Percentiles rank a stretch among this genome's conserved stretches.
phyloP scores from a whole-genome alignment of 495 filamentous ascomycete species.

The Pyrenopolyporus hunteri region DNA sequence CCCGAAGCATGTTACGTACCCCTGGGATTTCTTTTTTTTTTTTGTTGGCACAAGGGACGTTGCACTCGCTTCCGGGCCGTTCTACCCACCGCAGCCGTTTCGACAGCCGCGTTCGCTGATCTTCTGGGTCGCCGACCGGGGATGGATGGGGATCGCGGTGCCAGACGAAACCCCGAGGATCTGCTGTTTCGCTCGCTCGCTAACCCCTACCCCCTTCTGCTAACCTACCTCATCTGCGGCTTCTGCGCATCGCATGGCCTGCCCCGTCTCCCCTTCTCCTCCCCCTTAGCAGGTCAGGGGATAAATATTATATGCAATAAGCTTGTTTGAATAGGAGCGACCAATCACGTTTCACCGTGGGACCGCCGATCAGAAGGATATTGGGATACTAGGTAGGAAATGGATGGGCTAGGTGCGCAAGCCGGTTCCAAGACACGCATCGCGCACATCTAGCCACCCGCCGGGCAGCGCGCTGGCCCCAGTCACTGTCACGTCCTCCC shows the following conservation, averaged over 20 bases:
- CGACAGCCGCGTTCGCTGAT: conserved; percentile 36
- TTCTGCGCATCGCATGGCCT: conserved; percentile 16
- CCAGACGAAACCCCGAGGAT: conserved; percentile 37
- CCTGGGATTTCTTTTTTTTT: conserved; percentile 1
- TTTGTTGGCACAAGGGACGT: conserved; percentile 31
- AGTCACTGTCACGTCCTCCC: conserved; percentile 26
- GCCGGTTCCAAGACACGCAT: conserved; percentile 37
- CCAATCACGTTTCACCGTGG: conserved; percentile 21
- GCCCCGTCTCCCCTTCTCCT: too few relatives aligned
- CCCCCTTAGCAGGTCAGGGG: conserved; percentile 1
- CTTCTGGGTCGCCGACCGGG: conserved; percentile 39
- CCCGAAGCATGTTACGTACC: conserved; percentile 20
- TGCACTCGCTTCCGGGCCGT: conserved; percentile 38
- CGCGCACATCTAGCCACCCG: conserved; percentile 34
- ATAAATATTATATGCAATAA: conserved; percentile 22
- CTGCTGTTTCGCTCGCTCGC: not conserved
- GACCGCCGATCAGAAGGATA: conserved; percentile 28
- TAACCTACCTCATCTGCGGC: conserved; percentile 5
- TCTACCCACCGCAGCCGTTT: conserved; percentile 39
- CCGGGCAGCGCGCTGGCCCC: conserved; percentile 4
- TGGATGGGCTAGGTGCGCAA: not conserved
- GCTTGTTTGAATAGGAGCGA: not conserved
- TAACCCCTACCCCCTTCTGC: not conserved
- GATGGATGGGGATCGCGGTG: conserved; percentile 26
- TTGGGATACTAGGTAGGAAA: conserved; percentile 6